Percentiles rank a stretch among this genome's conserved stretches.
phyloP scores from a whole-genome alignment of 345 rosid species.

The Moricandia moricandioides region DNA sequence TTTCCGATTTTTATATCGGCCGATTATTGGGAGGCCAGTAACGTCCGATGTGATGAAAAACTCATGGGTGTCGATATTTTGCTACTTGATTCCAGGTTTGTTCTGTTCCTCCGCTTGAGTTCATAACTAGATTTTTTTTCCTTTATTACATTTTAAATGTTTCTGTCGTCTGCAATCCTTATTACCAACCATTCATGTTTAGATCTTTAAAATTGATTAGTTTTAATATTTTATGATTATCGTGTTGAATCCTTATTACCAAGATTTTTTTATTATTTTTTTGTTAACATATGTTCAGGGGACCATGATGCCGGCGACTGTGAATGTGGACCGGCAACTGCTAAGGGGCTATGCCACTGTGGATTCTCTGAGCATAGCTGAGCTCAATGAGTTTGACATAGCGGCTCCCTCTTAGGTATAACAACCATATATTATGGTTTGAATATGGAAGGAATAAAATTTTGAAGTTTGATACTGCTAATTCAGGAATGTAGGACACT shows the following conservation, averaged over 20 bases:
- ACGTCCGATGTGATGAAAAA: too few relatives aligned
- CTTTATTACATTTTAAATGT: background rate
- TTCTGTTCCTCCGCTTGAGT: too few relatives aligned
- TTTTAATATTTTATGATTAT: too few relatives aligned
- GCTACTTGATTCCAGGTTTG: too few relatives aligned
- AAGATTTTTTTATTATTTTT: too few relatives aligned
- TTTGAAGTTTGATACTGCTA: background rate
- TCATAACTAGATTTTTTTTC: too few relatives aligned
- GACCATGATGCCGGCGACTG: background rate
- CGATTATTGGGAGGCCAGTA: too few relatives aligned
- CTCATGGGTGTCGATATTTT: too few relatives aligned
- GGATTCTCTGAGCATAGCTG: background rate
- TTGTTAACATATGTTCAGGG: background rate
- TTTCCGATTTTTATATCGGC: too few relatives aligned
- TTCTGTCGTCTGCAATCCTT: background rate
- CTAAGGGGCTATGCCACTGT: background rate
- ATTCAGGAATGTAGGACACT: background rate
- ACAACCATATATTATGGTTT: background rate
- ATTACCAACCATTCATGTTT: background rate
- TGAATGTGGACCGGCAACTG: background rate
- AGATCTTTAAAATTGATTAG: background rate
- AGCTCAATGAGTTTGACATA: background rate
- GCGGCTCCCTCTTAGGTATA: background rate
- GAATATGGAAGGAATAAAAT: background rate
- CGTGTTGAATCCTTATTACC: background rate